phyloP scores from a whole-genome alignment of 78 protist species.

The Anaeramoeba flamelloides region DNA sequence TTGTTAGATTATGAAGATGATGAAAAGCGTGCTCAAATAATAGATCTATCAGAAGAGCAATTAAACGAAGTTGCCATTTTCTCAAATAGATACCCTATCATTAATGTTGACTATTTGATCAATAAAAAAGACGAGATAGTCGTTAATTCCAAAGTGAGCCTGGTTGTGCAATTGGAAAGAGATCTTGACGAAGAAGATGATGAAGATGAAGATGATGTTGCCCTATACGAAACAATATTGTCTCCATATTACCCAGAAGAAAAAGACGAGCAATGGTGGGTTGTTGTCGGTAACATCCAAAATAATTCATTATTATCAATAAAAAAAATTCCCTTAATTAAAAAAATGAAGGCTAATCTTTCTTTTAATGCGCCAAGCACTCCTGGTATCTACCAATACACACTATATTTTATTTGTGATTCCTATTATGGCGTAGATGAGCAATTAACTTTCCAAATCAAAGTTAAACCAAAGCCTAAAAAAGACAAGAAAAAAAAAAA shows the following conservation, averaged over 20 bases:
- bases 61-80: conserved; percentile 24
- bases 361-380: conserved; percentile 57
- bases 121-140: conserved; percentile 17
- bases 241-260: conserved; percentile 48
- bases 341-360: conserved; percentile 17
- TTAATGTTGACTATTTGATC: neutral
- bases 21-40: conserved; percentile 26
- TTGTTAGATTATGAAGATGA: conserved; percentile 67
- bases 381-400: conserved; percentile 38
- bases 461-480: neutral
- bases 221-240: conserved; percentile 11
- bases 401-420: conserved; percentile 66
- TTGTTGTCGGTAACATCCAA: conserved; percentile 6
- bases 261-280: conserved; percentile 47
- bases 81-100: conserved; percentile 45
- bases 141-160: conserved; percentile 23
- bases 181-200: conserved; percentile 27
- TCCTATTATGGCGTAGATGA: conserved; percentile 76
- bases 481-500: neutral
- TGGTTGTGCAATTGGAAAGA: conserved; percentile 40
- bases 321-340: conserved; percentile 9
- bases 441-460: conserved; percentile 23
- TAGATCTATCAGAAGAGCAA: conserved; percentile 23
- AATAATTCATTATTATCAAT: neutral
- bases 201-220: neutral